phyloP scores from a whole-genome alignment of 305 asterid species.

The Salvia sclarea region DNA sequence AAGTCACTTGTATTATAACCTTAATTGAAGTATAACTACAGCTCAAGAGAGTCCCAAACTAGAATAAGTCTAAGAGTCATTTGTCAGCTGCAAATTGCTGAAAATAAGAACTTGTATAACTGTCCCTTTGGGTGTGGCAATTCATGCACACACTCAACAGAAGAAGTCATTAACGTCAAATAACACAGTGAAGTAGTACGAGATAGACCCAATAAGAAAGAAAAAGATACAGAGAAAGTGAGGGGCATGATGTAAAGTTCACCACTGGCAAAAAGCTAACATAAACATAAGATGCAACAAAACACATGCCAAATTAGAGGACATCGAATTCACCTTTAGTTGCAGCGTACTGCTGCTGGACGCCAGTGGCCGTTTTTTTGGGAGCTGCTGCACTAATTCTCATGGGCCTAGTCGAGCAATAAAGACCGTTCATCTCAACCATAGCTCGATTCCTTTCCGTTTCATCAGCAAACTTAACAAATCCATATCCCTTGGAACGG shows the following conservation, averaged over 20 bases:
- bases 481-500: constrained; percentile 92
- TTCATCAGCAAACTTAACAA: constrained; percentile 95
- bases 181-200: not conserved
- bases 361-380: constrained; percentile 62
- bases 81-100: constrained; percentile 10
- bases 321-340: constrained; percentile 53
- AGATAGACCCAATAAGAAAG: not conserved
- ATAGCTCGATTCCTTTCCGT: constrained; percentile 85
- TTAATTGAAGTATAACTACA: constrained; percentile 22
- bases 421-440: constrained; percentile 93
- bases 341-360: constrained; percentile 68
- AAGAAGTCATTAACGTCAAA: not conserved
- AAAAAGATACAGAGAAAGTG: not conserved
- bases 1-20: constrained; percentile 16
- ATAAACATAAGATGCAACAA: constrained; percentile 5
- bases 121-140: not conserved
- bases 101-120: constrained; percentile 11
- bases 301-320: constrained; percentile 23
- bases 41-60: not conserved
- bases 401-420: constrained; percentile 96
- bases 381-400: constrained; percentile 99
- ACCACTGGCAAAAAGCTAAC: constrained; percentile 10
- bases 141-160: constrained; percentile 10
- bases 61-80: constrained; percentile 14
- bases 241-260: constrained; percentile 6